A percentile compares a stretch with the other conserved stretches of the same genome.
Conservation (phyloP, 2,329 filamentous ascomycete genomes). For the Dryadomyces quercus-mongolicae region DNA sequence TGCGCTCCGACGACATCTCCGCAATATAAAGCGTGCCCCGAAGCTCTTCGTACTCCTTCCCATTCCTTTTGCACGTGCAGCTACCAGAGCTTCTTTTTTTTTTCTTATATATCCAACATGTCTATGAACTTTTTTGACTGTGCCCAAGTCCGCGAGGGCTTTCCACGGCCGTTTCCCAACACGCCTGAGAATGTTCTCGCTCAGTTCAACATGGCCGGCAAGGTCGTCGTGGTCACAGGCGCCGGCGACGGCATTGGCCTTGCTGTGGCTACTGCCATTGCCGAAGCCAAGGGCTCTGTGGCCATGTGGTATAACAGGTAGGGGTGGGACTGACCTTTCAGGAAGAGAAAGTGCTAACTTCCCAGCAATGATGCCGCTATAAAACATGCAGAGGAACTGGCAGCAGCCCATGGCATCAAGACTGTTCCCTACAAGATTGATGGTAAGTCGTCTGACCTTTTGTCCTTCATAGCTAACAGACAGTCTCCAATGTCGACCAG, state of each 20-base stretch:
- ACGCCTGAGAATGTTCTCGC: not conserved
- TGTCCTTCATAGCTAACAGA: not conserved
- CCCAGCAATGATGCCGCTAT: constrained; percentile 50
- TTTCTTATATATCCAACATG: constrained; percentile 30
- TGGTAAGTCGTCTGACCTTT: constrained; percentile 24
- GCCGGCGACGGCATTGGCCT: constrained; percentile 50
- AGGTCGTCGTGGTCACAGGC: constrained; percentile 33
- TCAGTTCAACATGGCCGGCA: constrained; percentile 12
- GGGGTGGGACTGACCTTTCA: no score
- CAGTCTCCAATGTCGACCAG: constrained; percentile 28
- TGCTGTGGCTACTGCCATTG: constrained; percentile 53
- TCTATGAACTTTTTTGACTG: constrained; percentile 44
- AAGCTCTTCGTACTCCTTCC: no score
- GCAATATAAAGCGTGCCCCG: no score
- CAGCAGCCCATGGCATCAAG: constrained; percentile 54
- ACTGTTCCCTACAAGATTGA: constrained; percentile 51
- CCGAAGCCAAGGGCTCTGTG: constrained; percentile 57
- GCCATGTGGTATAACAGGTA: constrained; percentile 56
- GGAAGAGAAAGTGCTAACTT: not conserved
- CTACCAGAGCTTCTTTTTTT: not conserved
- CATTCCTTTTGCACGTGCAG: not conserved
- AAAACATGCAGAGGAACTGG: constrained; percentile 52
- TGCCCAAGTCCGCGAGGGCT: constrained; percentile 17
- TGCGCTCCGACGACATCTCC: no score
- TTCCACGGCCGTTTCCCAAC: not conserved